Percentiles rank a stretch among this genome's conserved stretches.
Evolutionary conservation across 495 filamentous ascomycete species (phyloP).

Genomic region (Neurospora cerealis): DNA sequence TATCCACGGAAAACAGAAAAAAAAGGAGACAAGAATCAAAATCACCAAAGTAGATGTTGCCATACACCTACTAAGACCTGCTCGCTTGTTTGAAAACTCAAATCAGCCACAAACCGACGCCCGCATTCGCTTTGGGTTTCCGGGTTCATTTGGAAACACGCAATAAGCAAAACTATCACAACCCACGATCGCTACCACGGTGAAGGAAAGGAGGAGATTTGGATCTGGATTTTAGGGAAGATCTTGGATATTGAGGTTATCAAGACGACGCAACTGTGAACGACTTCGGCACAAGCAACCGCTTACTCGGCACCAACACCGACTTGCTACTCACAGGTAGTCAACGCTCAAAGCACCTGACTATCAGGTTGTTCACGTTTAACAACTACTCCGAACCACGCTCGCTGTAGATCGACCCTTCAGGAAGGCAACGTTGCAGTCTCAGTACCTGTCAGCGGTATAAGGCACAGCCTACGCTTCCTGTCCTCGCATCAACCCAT

Average conservation of each 20-base stretch:
- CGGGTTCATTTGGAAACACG: conserved; percentile 7
- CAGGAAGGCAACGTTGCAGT: neutral
- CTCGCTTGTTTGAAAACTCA: neutral
- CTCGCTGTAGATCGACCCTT: neutral
- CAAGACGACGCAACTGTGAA: neutral
- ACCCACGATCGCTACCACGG: conserved; percentile 24
- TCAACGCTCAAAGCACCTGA: neutral
- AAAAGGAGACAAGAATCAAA: neutral
- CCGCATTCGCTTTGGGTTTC: conserved; percentile 9
- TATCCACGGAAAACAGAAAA: neutral
- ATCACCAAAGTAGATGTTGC: conserved; percentile 9
- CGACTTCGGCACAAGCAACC: neutral
- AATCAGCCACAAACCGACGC: neutral
- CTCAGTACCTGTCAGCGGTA: neutral
- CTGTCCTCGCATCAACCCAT: conserved; percentile 20
- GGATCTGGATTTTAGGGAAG: conserved; percentile 1
- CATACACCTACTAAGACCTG: conserved; percentile 8
- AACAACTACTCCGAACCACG: neutral
- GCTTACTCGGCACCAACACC: neutral
- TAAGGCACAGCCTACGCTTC: conserved; percentile 10
- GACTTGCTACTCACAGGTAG: neutral
- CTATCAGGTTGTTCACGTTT: neutral
- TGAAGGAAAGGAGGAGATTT: conserved; percentile 8
- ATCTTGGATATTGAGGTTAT: conserved; percentile 8
- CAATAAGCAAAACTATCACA: neutral